Base-by-base conservation (phyloP, 2,329 filamentous ascomycete species). In the Xylaria sp. region DNA sequence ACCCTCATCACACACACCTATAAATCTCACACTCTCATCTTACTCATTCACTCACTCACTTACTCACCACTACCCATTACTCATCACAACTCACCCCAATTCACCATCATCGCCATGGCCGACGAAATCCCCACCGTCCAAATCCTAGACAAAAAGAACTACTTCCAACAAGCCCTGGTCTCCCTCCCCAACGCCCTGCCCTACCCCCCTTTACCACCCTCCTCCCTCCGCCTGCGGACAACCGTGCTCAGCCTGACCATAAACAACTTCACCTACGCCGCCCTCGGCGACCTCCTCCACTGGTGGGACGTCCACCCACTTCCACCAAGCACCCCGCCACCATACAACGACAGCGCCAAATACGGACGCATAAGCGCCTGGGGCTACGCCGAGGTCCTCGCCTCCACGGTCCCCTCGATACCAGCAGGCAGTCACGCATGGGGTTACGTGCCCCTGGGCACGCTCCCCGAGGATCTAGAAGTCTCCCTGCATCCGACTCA, bases 321-420 rank as follows among this genome's bases (percentile, higher is more conserved):
- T 0, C 84, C 83, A 0, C 13, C 70, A 0, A 72, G 73, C 20
- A 78, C 79, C 1, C 78, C 78, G 5, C 71, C 76, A 0, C 76
- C 78, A 3, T 80, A 77, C 46, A 80, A 81, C 71, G 78, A 85
- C 72, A 39, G 60, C 3, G 54, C 74, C 2, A 72, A 74, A n/a
- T 86, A 83, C 77, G 84, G 83, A 3, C 82, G 84, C 67, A 82
- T 83, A 13, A 81, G 82, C 50, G 82, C 80, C n/a, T 86, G 84
- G 84, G 85, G 85, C 0, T 84, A 82, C 63, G 84, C 80, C 8
- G 75, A 79, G 28, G 80, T 85, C 4, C 54, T 82, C 6, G 81
- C 83, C 3, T 83, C 79, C n/a, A 84, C 77, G 0, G 75, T 82
- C 5, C 59, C 76, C 1, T 74, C 70, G 6, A 73, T 85, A 1